Evolutionary conservation across 495 filamentous ascomycete genomes (phyloP), one percentile per base, ranked within the genome.

Genomic region (Penicillium flavigenum): DNA sequence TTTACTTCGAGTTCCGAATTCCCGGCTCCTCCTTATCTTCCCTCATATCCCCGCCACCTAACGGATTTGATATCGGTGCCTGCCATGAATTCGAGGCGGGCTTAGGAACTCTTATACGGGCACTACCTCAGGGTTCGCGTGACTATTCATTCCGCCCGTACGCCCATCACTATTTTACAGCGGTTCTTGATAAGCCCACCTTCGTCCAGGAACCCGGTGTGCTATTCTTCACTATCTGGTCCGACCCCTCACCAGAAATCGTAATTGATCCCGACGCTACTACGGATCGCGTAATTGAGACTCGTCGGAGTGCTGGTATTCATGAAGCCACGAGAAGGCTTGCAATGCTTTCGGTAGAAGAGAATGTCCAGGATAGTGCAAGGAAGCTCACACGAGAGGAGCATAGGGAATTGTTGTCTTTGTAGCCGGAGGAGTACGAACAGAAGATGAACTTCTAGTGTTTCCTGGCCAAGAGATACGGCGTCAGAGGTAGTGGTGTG

Each of bases 401-500:
- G 44, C 44, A 46, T n/a, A 27, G 12, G 5, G 44, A n/a, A 12
- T 22, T 46, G 0, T 46, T 46, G 20, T 26, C 44, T n/a, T 59
- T 29, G 29, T 56, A 48, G 19, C 49, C 56, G 19, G 56, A 63
- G 7, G 56, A 48, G 52, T 56, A 63, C 27, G 24, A 26, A 26
- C 24, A 26, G 24, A 26, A 26, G 24, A 5, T 5, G 24, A 5
- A 26, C 24, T 26, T 26, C 5, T 26, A 26, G 24, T 26, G 0
- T 26, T 1, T 0, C 5, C 1, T 26, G 5, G 0, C 5, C 24
- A 6, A 26, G 24, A 26, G 0, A 26, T 20, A 20, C 2, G 2
- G 20, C 20, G 20, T 20, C 20, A 20, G 20, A 20, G 20, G 22
- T 22, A n/a, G n/a, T n/a, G n/a, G n/a, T n/a, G n/a, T n/a, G n/a